Percentiles rank a stretch among this genome's conserved stretches.
These are phyloP conservation scores for Diplodia sapinea DNA, from an alignment of 2,329 filamentous ascomycete genomes.

Conservation along the genomic window DNA sequence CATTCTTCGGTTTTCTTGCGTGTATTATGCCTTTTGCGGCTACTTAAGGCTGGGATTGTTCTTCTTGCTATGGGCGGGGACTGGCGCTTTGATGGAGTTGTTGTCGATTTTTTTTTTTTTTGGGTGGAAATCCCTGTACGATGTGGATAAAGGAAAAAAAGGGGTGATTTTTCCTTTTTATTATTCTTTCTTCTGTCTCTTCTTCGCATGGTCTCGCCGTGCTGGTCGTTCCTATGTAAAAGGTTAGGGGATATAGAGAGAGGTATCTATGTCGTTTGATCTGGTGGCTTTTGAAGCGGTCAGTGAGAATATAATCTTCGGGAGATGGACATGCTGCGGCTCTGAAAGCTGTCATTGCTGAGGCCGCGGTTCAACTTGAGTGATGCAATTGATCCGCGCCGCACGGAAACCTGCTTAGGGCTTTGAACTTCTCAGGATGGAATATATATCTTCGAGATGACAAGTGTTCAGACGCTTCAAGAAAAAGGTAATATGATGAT, in stretches of 20 bases:
- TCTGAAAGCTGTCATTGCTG: too few species aligned
- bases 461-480: too few species aligned
- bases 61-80: background rate
- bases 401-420: too few species aligned
- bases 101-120: background rate
- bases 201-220: background rate
- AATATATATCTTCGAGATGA: too few species aligned
- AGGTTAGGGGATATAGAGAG: background rate
- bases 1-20: background rate
- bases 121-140: background rate
- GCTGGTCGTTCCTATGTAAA: background rate
- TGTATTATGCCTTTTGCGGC: slow-evolving; percentile 5
- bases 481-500: too few species aligned
- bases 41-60: background rate
- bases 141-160: background rate
- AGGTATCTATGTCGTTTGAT: background rate
- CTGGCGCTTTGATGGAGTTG: slow-evolving; percentile 2
- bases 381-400: too few species aligned
- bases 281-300: background rate
- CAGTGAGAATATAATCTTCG: too few species aligned
- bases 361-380: too few species aligned
- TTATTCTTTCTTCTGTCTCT: background rate
- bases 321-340: too few species aligned
- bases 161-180: too few species aligned
- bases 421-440: too few species aligned